Evolutionary conservation across 2,329 filamentous ascomycete genomes (phyloP).

Genomic region (Xylariales sp.): DNA sequence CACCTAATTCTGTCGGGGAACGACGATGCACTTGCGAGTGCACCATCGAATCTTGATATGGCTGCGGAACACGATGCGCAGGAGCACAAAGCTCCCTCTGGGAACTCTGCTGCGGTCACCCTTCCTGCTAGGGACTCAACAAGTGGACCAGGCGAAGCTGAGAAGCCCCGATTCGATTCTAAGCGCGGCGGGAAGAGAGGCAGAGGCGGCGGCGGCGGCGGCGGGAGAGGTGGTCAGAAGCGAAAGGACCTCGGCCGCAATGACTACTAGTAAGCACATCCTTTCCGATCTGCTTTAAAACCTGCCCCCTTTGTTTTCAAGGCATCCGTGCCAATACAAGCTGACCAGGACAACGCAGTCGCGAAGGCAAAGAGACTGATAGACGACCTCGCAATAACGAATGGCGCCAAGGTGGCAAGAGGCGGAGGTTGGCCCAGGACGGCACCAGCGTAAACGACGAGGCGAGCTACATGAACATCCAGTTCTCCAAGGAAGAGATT

Average conservation of each 20-base stretch:
- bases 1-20: not conserved
- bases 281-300: slow-evolving; percentile 8
- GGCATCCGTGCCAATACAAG: slow-evolving; percentile 17
- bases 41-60: slow-evolving; percentile 15
- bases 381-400: slow-evolving; percentile 43
- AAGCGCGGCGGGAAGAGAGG: slow-evolving; percentile 10
- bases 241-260: slow-evolving; percentile 12
- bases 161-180: slow-evolving; percentile 12
- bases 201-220: slow-evolving; percentile 12
- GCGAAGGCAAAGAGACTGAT: slow-evolving; percentile 36
- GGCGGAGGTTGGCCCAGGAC: slow-evolving; percentile 40
- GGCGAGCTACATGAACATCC: slow-evolving; percentile 51
- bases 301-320: not conserved
- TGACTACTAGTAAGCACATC: slow-evolving; percentile 17
- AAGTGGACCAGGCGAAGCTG: slow-evolving; percentile 12
- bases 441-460: slow-evolving; percentile 26
- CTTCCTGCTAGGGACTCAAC: slow-evolving; percentile 11
- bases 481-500: slow-evolving; percentile 73
- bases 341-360: slow-evolving; percentile 48
- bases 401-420: slow-evolving; percentile 48
- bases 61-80: slow-evolving; percentile 12
- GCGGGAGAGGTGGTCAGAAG: slow-evolving; percentile 11
- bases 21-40: slow-evolving; percentile 14
- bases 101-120: slow-evolving; percentile 8
- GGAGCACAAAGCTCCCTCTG: slow-evolving; percentile 7